phyloP scores from a whole-genome alignment of 371 early-diverging fungal species.

The Syncephalis plumigaleata region DNA sequence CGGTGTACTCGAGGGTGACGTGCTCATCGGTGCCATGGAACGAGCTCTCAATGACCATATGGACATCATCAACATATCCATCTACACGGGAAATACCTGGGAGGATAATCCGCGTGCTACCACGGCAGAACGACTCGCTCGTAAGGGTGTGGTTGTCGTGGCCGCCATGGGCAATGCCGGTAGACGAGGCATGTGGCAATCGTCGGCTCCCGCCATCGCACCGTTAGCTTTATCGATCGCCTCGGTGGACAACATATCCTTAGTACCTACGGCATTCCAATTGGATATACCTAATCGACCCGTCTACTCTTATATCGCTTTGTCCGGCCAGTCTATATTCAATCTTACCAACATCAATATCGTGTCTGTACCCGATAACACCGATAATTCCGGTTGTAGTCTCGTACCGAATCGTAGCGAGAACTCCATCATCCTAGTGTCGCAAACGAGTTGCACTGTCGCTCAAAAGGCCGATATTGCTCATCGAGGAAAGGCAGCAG shows the following conservation, averaged over 20 bases:
- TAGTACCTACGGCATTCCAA: background rate
- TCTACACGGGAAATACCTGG: slow-evolving; percentile 14
- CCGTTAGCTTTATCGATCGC: background rate
- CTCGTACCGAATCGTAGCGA: no score
- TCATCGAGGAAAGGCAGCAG: no score
- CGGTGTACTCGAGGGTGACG: slow-evolving; percentile 7
- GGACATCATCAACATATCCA: slow-evolving; percentile 43
- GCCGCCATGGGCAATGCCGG: slow-evolving; percentile 62
- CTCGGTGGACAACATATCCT: slow-evolving; percentile 5
- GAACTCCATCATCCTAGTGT: no score
- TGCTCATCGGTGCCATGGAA: slow-evolving; percentile 22
- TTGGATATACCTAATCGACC: no score
- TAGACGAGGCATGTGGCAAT: slow-evolving; percentile 34
- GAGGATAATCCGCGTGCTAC: slow-evolving; percentile 12
- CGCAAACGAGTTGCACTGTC: no score
- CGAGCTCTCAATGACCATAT: slow-evolving; percentile 31
- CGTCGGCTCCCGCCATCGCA: slow-evolving; percentile 39
- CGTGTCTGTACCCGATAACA: no score
- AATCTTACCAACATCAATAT: no score
- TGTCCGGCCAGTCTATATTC: slow-evolving; percentile 11
- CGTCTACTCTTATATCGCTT: slow-evolving; percentile 20
- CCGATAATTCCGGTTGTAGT: no score
- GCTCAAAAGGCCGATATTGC: no score
- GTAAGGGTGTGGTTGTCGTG: slow-evolving; percentile 21
- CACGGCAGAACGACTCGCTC: slow-evolving; percentile 19